Base-by-base conservation (phyloP, 768 basidiomycete genomes). In the Tubosaeta sp. region DNA sequence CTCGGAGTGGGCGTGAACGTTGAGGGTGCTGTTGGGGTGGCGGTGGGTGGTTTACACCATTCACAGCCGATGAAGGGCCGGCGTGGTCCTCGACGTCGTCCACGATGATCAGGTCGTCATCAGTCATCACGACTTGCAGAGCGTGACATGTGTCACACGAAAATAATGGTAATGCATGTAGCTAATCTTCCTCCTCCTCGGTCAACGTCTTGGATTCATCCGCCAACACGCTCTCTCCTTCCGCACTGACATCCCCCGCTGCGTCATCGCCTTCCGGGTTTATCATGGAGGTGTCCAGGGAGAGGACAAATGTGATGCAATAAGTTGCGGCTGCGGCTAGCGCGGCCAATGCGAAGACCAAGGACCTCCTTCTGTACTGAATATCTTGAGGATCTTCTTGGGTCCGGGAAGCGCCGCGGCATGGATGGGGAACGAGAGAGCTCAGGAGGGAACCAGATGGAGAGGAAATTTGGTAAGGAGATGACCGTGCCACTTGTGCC, bases 91-190 rank as follows among this genome's bases (percentile, higher is more conserved):
- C 82, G 50, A 78, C 63, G 63, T 84, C 82, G 60, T 84, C 82
- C 27, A 84, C 75, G 50, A 84, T 75, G 57, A 84, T 83, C 54
- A 83, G 72, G 64, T 84, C 82, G 54, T 83, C 80, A 57, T 83
- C 81, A 76, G 78, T 81, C 51, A 41, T 65, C 29, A 46, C 46
- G 29, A 46, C 34, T 52, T n/a, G 22, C 10, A 39, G 35, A 39
- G 41, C 25, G 57, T 54, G 57, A 57, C 64, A 53, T 39, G 37
- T 61, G 64, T 53, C 53, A 55, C 54, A 38, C 14, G 4, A 22
- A 16, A 22, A 22, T 22, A 39, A 39, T n/a, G 17, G 12, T 22
- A 33, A n/a, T n/a, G n/a, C n/a, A n/a, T n/a, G 19, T 39, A 43
- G 13, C 56, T 59, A 61, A 1, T 34, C 25, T 2, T 50, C 32